Conservation (phyloP, 2,329 filamentous ascomycete species). For the Calonectria pseudoturangicola region DNA sequence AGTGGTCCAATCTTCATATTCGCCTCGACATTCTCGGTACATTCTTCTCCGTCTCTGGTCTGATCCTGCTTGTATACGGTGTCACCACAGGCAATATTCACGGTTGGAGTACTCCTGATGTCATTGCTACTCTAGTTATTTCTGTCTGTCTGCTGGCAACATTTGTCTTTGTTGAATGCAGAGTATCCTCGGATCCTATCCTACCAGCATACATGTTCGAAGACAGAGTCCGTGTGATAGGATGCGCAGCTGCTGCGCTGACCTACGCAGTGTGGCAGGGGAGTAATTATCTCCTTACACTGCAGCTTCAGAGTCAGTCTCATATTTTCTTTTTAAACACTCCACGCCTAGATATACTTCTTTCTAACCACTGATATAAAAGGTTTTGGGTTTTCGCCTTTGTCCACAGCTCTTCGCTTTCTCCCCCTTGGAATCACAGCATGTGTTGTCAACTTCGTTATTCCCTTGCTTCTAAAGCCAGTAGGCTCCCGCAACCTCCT, state of each 20-base stretch:
- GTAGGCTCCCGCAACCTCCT: background rate
- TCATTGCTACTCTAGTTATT: background rate
- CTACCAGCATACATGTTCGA: background rate
- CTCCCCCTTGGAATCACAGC: constrained; percentile 8
- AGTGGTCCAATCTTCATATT: background rate
- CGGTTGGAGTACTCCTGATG: background rate
- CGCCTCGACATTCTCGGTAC: background rate
- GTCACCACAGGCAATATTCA: constrained; percentile 11
- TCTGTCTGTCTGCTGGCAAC: background rate
- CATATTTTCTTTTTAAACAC: background rate
- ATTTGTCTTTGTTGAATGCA: background rate
- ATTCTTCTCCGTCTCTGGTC: background rate
- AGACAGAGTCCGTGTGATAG: background rate
- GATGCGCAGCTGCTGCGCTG: background rate
- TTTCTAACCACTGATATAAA: background rate
- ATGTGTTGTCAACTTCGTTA: background rate
- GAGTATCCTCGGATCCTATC: background rate
- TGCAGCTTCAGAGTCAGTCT: background rate
- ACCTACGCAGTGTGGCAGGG: constrained; percentile 10
- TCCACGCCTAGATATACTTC: background rate
- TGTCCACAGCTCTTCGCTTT: background rate
- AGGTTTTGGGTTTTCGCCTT: constrained; percentile 1
- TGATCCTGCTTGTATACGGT: background rate
- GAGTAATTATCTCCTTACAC: background rate
- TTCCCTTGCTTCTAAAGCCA: background rate